Base-by-base conservation (phyloP, 208 protist genomes). In the Blastocrithidia nonstop region DNA sequence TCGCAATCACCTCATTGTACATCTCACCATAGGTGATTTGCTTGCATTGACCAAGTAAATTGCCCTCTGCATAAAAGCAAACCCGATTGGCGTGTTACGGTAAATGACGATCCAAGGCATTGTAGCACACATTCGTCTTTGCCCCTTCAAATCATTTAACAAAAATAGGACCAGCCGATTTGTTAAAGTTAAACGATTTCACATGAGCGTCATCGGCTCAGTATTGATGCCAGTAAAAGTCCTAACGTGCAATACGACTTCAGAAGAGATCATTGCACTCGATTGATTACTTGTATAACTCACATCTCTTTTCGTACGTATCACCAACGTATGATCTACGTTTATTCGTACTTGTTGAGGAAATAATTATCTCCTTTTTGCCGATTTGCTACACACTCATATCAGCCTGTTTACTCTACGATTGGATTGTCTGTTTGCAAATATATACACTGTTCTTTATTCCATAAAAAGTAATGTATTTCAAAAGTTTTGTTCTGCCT, bases 81-180 rank as follows among this genome's bases (percentile, higher is more conserved):
- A 90, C 73, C 22, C 76, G 57, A 39, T 94, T 62, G 19, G 56
- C 61, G 32, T 79, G 54, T 22, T 63, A 28, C 7, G 61, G 52
- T 9, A 94, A 51, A 56, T 95, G 77, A 29, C 83, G 63, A 50
- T 95, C 85, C 22, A 95, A 49, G 15, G 61, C 60, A 60, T 96
- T 94, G 72, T 93, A 93, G 72, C 80, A 94, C 83, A 94, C 59
- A 44, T 84, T 95, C 21, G 74, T 79, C 48, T 61, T 45, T 19
- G 45, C 83, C 6, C 74, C 78, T 15, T 72, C 59, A 50, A 94
- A 95, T 84, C 89, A 94, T 50, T 71, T 73, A 38, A 52, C 44
- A 38, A 66, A 71, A 39, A 89, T 64, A 15, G 49, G 61, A 13
- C 74, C 73, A 28, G 83, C 72, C 15, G 50, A 71, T 36, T 58